phyloP scores from a whole-genome alignment of 1,284 basidiomycete genomes.

The Cryptococcus deneoformans region DNA sequence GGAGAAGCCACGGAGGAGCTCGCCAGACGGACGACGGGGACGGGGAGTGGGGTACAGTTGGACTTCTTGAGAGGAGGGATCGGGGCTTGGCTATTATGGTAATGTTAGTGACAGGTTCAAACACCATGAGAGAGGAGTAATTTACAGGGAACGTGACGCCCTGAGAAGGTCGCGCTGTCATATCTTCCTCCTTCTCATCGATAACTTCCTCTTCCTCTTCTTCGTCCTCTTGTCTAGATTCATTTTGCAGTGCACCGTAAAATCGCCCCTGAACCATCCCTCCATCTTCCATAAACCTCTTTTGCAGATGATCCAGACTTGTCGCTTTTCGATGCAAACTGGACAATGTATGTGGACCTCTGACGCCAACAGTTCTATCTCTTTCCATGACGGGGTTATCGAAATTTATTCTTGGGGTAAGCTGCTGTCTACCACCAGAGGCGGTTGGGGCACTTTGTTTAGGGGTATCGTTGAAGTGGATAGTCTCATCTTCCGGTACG shows the following conservation, averaged over 20 bases:
- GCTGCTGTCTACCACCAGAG: slow-evolving; percentile 5
- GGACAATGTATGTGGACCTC: slow-evolving; percentile 51
- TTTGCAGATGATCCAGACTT: slow-evolving; percentile 45
- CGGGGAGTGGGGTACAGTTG: not conserved
- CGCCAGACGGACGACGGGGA: slow-evolving; percentile 4
- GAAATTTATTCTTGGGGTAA: slow-evolving; percentile 11
- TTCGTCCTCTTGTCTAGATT: slow-evolving; percentile 33
- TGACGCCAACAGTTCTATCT: slow-evolving; percentile 27
- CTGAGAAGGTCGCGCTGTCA: slow-evolving; percentile 46
- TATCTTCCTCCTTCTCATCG: slow-evolving; percentile 41
- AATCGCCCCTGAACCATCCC: slow-evolving; percentile 9
- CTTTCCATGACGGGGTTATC: slow-evolving; percentile 16
- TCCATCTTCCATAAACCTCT: slow-evolving; percentile 35
- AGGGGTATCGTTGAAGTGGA: slow-evolving; percentile 7
- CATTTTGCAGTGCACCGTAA: slow-evolving; percentile 9
- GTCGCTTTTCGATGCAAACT: slow-evolving; percentile 53
- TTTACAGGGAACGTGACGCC: slow-evolving; percentile 18
- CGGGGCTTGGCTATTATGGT: too few relatives aligned
- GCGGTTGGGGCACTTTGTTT: slow-evolving; percentile 5
- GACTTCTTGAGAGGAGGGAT: too few relatives aligned
- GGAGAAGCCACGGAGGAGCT: slow-evolving; percentile 11
- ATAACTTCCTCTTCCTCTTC: slow-evolving; percentile 40
- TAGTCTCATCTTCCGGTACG: slow-evolving; percentile 49
- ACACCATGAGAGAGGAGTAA: not conserved
- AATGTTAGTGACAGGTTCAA: too few relatives aligned